A percentile compares a stretch with the other conserved stretches of the same genome.
These are phyloP conservation scores for Cymbopogon citratus DNA, from an alignment of 176 grass and related monocot genomes.

Conservation along the genomic window DNA sequence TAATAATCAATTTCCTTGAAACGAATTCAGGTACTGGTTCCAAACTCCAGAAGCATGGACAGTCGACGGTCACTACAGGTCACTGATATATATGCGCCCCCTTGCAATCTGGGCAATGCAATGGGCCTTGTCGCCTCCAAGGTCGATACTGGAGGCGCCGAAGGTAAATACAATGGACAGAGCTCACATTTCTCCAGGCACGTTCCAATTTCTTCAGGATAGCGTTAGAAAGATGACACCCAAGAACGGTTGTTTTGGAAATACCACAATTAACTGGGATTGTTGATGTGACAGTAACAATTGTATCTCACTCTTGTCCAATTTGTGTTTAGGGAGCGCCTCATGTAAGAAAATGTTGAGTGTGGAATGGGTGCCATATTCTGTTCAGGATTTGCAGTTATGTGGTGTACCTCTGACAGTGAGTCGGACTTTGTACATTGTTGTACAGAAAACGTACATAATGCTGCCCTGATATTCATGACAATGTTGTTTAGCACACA, in stretches of 20 bases:
- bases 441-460: constrained; percentile 11
- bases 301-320: not conserved
- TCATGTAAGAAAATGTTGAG: not conserved
- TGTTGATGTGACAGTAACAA: constrained; percentile 30
- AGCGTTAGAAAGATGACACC: constrained; percentile 52
- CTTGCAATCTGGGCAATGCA: constrained; percentile 97
- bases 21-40: constrained; percentile 72
- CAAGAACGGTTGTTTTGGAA: constrained; percentile 58
- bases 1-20: not conserved
- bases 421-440: not conserved
- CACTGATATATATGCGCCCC: constrained; percentile 89
- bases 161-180: constrained; percentile 86
- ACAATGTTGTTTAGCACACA: not conserved
- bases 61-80: constrained; percentile 75
- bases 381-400: too few species aligned
- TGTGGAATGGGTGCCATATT: not conserved
- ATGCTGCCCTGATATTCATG: not conserved
- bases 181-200: constrained; percentile 39
- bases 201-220: constrained; percentile 49
- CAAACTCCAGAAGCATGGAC: constrained; percentile 97
- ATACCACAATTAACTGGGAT: constrained; percentile 37
- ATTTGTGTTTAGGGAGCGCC: not conserved
- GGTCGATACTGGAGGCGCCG: constrained; percentile 54
- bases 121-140: constrained; percentile 56
- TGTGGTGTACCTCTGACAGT: not conserved